Evolutionary conservation across 139 green algal genomes (phyloP).

Genomic region (Coccomyxa sp.): DNA sequence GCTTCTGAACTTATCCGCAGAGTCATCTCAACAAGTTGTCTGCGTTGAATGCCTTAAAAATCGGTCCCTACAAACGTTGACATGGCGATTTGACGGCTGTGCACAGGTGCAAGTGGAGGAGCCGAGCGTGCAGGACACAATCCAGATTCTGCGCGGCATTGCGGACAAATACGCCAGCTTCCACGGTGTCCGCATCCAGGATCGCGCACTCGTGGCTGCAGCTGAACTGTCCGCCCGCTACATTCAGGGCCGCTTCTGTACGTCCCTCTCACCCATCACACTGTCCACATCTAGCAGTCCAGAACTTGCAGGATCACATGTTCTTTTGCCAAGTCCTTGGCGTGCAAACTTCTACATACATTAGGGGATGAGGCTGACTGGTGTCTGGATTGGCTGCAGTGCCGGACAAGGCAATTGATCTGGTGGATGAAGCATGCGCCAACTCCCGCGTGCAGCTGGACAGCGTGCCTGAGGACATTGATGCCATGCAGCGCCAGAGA

Average conservation of each 20-base stretch:
- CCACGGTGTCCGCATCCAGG: slow-evolving; percentile 73
- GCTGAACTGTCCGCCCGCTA: slow-evolving; percentile 70
- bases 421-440: slow-evolving; percentile 76
- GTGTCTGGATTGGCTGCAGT: slow-evolving; percentile 16
- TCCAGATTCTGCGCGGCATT: slow-evolving; percentile 89
- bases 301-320: too few relatives aligned
- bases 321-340: too few relatives aligned
- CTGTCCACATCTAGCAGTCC: too few relatives aligned
- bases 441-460: slow-evolving; percentile 71
- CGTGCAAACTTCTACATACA: too few relatives aligned
- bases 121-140: slow-evolving; percentile 82
- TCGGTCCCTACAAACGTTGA: background rate
- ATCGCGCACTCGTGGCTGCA: slow-evolving; percentile 64
- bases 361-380: background rate
- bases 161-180: slow-evolving; percentile 80
- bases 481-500: slow-evolving; percentile 70
- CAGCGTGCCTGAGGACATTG: slow-evolving; percentile 73
- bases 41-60: too few relatives aligned
- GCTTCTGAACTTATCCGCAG: background rate
- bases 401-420: slow-evolving; percentile 89
- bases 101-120: slow-evolving; percentile 70
- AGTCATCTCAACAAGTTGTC: background rate
- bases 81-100: background rate
- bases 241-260: slow-evolving; percentile 38
- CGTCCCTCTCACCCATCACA: background rate